Percentiles rank a stretch among this genome's conserved stretches.
Evolutionary conservation across 805 yeast genomes (phyloP).

Genomic region (Kockiozyma suomiensis): DNA sequence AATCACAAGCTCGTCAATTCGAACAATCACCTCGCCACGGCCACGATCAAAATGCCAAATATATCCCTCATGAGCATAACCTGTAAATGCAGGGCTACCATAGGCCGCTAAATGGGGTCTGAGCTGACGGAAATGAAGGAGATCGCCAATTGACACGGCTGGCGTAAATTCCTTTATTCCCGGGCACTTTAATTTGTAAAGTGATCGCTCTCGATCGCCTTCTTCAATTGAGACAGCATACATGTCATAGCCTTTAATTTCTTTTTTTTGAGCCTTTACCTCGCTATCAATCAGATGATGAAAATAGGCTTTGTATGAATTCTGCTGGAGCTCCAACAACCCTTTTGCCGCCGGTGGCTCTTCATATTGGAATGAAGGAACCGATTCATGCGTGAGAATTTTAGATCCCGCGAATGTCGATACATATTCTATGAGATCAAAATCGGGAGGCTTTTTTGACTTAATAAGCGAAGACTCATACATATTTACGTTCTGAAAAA

Average conservation of each 20-base stretch:
- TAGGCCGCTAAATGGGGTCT: constrained; percentile 23
- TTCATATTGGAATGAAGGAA: constrained; percentile 6
- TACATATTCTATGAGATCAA: constrained; percentile 15
- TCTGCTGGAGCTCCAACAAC: background rate
- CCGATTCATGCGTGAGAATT: background rate
- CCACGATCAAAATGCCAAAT: constrained; percentile 26
- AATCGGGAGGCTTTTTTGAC: constrained; percentile 20
- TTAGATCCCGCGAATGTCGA: constrained; percentile 17
- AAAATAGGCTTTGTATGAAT: constrained; percentile 10
- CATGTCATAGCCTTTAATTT: constrained; percentile 18
- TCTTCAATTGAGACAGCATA: constrained; percentile 13
- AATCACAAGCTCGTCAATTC: constrained; percentile 20
- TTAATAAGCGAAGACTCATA: background rate
- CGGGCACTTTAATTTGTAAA: constrained; percentile 22
- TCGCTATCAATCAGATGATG: constrained; percentile 15
- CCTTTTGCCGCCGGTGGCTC: background rate
- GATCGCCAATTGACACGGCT: constrained; percentile 24
- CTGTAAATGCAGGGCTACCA: constrained; percentile 21
- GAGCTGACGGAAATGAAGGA: constrained; percentile 19
- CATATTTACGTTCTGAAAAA: constrained; percentile 15
- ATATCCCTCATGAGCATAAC: constrained; percentile 18
- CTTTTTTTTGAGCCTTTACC: constrained; percentile 20
- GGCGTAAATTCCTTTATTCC: constrained; percentile 33
- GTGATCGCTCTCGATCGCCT: background rate
- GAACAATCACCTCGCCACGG: constrained; percentile 22